Percentiles rank a stretch among this genome's conserved stretches.
Evolutionary conservation across 345 rosid species (phyloP).

Genomic region (Gossypium thurberi): DNA sequence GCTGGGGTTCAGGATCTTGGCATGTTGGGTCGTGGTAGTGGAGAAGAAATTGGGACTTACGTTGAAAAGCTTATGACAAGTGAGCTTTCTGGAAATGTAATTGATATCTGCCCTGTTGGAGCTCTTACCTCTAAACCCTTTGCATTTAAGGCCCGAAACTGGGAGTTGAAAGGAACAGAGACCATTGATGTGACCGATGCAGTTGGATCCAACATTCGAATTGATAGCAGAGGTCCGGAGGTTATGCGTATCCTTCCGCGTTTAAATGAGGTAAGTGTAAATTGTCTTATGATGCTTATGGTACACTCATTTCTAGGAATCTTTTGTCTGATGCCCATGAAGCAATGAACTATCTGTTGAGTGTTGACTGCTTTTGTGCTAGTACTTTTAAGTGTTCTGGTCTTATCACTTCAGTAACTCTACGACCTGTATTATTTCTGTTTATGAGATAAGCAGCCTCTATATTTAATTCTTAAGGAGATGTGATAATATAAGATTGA

Average conservation of each 20-base stretch:
- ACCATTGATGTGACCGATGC: constrained; percentile 94
- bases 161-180: constrained; percentile 98
- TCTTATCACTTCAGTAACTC: not conserved
- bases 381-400: not conserved
- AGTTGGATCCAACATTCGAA: constrained; percentile 92
- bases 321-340: not conserved
- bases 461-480: not conserved
- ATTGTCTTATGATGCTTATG: constrained; percentile 1
- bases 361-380: not conserved
- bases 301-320: not conserved
- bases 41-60: constrained; percentile 99
- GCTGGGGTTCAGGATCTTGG: constrained; percentile 99
- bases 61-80: constrained; percentile 99
- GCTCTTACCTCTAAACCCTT: constrained; percentile 97
- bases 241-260: constrained; percentile 90
- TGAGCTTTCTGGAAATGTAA: constrained; percentile 97
- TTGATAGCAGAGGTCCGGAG: constrained; percentile 98
- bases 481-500: not conserved
- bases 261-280: constrained; percentile 69
- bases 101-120: constrained; percentile 98
- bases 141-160: constrained; percentile 97
- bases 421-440: not conserved
- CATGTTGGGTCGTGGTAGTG: constrained; percentile 97
- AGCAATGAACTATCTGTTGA: not conserved
- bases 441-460: not conserved